Base-by-base conservation (phyloP, 441 rosid species). In the Euphorbia corollata region DNA sequence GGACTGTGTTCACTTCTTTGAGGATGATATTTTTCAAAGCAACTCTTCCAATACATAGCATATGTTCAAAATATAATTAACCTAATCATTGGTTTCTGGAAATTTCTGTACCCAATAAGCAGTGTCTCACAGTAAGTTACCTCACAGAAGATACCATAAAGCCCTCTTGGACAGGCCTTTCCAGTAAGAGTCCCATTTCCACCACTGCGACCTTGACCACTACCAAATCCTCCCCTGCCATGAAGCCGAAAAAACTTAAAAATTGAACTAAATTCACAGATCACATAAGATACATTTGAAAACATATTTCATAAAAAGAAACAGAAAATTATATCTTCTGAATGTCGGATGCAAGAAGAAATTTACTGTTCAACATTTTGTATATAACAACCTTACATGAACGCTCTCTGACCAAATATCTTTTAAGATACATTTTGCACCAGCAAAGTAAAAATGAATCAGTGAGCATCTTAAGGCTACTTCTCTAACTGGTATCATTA, bases 121-220 rank as follows among this genome's bases (percentile, higher is more conserved):
- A 64, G 41, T 55, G 23, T 23, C 13, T 27, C 56, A 20, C 43
- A 65, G 67, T 50, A 43, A 69, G 27, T 20, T 85, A 87, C 98
- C 98, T 88, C 81, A 66, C 98, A 92, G 73, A 83, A 92, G 70
- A 85, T 75, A 20, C 98, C 98, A 79, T 81, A 83, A 59, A 92
- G 96, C 22, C 98, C 98, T 75, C 78, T 77, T 13, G 98, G 97
- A 73, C 98, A 92, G 63, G 87, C 83, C 77, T 81, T 92, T 73
- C 98, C 98, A 15, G 97, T 92, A 65, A 88, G 78, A 62, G 97
- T 86, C 22, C 98, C 98, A 53, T 80, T 79, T 74, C 68, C 89
- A 57, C 98, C 98, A 69, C 82, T 48, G 78, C 43, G 80, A 61
- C 90, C 96, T 68, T 67, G 80, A 69, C 81, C 87, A 68, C 74